Evolutionary conservation across 495 filamentous ascomycete genomes (phyloP), one percentile per base, ranked within the genome.

Genomic region (Daldinia grandis): DNA sequence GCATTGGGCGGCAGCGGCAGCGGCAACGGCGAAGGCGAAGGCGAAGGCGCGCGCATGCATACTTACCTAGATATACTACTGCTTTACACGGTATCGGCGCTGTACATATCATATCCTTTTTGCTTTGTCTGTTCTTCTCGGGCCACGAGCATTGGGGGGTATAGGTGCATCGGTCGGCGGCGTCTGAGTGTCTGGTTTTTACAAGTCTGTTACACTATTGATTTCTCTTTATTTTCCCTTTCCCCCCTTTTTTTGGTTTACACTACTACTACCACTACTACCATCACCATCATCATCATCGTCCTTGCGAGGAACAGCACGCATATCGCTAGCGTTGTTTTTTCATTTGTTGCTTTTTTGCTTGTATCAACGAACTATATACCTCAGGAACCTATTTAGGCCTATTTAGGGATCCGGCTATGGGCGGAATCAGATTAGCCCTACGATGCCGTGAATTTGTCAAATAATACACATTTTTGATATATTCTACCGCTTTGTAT

Each of bases 1-100:
- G 58, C 60, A 70, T 74, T 63, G 71, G 66, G 72, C 55, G 61
- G 58, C 30, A 63, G 6, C 49, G 49, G 47, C 47, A 27, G 14
- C 49, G 17, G 42, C 14, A 42, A 50, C 55, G 40, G 60, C 44
- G 33, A 49, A 49, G 62, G 68, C 51, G 51, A 57, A 50, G 42
- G 60, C 51, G 47, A 49, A 50, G 63, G 69, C 53, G 51, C 38
- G 57, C 47, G 53, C 37, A 59, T 62, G 60, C 66, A 64, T 66
- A 70, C 50, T 57, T 27, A 35, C 12, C 12, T 35, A 35, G 33
- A 35, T 35, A 35, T 40, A 47, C 42, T 40, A 47, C 42, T 47
- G 35, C 53, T 61, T 64, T 58, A 47, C 55, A 59, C 44, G 25
- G 50, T 28, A 51, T 58, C 56, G 59, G 54, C 42, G 42, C 19